These are phyloP conservation scores for Talaromyces sp. DNA, from an alignment of 2,329 filamentous ascomycete species.

Conservation along the genomic window DNA sequence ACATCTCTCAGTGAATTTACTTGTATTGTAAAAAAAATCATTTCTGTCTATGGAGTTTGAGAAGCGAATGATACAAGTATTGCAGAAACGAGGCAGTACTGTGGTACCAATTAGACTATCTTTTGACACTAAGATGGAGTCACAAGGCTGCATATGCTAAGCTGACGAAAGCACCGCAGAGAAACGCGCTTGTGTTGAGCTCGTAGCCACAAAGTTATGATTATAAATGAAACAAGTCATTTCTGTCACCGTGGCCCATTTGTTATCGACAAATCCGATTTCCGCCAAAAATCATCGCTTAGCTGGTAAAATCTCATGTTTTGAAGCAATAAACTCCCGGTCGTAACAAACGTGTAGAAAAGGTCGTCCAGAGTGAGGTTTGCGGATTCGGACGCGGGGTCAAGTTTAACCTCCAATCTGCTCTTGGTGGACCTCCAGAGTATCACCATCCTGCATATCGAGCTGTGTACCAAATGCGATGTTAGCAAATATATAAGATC, in stretches of 20 bases:
- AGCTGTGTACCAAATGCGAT: conserved; percentile 59
- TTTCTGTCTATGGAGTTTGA: not conserved
- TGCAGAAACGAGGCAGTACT: not conserved
- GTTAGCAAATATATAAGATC: not conserved
- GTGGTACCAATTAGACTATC: not conserved
- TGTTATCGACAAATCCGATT: not conserved
- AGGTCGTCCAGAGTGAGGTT: not conserved
- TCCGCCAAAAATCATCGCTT: conserved; percentile 5
- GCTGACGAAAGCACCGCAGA: too few species aligned
- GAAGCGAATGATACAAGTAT: not conserved
- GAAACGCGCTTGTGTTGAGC: not conserved
- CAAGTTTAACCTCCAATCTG: conserved; percentile 72
- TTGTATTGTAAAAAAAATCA: not conserved
- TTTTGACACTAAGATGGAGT: not conserved
- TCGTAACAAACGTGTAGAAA: conserved; percentile 6
- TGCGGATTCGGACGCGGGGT: not conserved
- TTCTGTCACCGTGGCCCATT: not conserved
- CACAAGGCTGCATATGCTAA: not conserved
- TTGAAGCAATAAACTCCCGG: not conserved
- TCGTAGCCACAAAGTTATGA: not conserved
- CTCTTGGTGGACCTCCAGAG: conserved; percentile 95
- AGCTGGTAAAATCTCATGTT: not conserved
- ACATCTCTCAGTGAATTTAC: not conserved
- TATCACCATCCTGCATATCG: conserved; percentile 95
- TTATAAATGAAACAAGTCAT: not conserved